Evolutionary conservation across 1,284 basidiomycete species (phyloP).

Genomic region (Moniliella sp.): DNA sequence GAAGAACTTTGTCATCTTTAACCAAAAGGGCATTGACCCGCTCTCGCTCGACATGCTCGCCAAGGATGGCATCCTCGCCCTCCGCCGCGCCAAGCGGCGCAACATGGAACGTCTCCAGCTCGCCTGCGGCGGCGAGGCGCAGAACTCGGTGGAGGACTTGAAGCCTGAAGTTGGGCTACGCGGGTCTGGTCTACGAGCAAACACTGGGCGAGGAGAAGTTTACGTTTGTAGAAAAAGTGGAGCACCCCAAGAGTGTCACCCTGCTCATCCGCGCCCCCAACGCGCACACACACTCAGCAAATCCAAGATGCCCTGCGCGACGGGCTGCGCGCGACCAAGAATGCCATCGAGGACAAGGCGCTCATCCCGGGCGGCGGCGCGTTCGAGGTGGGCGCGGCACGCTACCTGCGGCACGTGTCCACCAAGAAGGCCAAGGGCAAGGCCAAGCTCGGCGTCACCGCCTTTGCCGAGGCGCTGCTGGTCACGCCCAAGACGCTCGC

Average conservation of each 20-base stretch:
- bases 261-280: slow-evolving; percentile 89
- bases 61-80: slow-evolving; percentile 84
- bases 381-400: slow-evolving; percentile 82
- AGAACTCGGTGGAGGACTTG: slow-evolving; percentile 93
- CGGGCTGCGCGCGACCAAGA: slow-evolving; percentile 85
- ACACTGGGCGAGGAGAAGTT: slow-evolving; percentile 96
- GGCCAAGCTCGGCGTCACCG: slow-evolving; percentile 86
- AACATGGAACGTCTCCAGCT: slow-evolving; percentile 39
- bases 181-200: slow-evolving; percentile 94
- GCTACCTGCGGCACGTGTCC: slow-evolving; percentile 49
- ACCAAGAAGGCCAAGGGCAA: slow-evolving; percentile 82
- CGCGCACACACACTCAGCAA: slow-evolving; percentile 77
- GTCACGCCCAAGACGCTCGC: slow-evolving; percentile 91
- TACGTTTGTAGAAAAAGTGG: slow-evolving; percentile 92
- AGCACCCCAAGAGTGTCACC: slow-evolving; percentile 80
- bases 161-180: slow-evolving; percentile 82
- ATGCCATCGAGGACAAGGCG: slow-evolving; percentile 68
- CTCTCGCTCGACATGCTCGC: slow-evolving; percentile 85
- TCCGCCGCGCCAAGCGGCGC: slow-evolving; percentile 81
- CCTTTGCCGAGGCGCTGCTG: slow-evolving; percentile 80
- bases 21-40: slow-evolving; percentile 98
- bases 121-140: slow-evolving; percentile 77
- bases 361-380: slow-evolving; percentile 87
- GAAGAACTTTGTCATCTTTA: slow-evolving; percentile 84
- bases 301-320: slow-evolving; percentile 92